Conservation (phyloP, 345 rosid genomes). For the Salix viminalis region DNA sequence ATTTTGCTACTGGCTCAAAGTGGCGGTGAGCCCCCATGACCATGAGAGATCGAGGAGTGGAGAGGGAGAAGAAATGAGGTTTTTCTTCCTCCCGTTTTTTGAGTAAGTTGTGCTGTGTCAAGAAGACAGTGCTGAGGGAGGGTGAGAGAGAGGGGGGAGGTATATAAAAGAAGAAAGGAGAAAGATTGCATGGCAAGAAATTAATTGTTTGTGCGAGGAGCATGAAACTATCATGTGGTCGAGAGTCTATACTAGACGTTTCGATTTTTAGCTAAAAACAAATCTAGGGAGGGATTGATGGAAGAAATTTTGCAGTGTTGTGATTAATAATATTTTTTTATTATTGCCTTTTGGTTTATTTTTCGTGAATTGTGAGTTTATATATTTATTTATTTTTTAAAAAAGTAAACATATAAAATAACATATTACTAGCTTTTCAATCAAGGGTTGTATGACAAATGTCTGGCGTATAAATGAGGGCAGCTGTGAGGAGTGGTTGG, state of each 20-base stretch:
- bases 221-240: constrained; percentile 13
- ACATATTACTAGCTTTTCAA: too few species aligned
- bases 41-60: neutral
- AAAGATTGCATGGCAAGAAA: constrained; percentile 20
- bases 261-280: neutral
- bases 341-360: too few species aligned
- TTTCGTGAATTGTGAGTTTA: too few species aligned
- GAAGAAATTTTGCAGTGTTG: too few species aligned
- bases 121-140: constrained; percentile 6
- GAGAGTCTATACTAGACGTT: neutral
- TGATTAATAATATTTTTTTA: too few species aligned
- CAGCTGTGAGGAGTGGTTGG: constrained; percentile 47
- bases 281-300: neutral
- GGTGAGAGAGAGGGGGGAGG: neutral
- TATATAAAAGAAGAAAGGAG: constrained; percentile 27
- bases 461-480: constrained; percentile 23
- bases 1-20: constrained; percentile 52
- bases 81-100: neutral
- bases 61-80: neutral
- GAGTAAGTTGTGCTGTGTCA: neutral
- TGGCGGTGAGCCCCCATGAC: constrained; percentile 52
- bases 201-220: constrained; percentile 12
- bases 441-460: neutral
- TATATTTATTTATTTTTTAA: too few species aligned
- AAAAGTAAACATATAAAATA: too few species aligned